phyloP scores from a whole-genome alignment of 345 rosid genomes.

The Syzygium aromaticum region DNA sequence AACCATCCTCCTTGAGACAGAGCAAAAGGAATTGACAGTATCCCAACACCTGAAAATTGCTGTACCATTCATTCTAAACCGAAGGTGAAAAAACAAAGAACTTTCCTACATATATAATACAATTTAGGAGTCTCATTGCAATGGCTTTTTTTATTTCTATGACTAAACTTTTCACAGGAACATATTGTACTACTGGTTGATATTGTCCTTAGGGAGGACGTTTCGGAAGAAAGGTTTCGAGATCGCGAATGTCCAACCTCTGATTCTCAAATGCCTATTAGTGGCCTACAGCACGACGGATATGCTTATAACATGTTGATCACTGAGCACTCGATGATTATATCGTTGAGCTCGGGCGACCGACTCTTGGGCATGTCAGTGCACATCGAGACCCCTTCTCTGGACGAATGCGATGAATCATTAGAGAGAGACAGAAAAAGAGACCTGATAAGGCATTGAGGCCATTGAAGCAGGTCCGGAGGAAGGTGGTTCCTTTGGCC shows the following conservation, averaged over 20 bases:
- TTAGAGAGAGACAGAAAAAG: background rate
- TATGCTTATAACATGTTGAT: background rate
- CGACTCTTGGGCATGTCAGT: too few relatives aligned
- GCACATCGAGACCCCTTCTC: too few relatives aligned
- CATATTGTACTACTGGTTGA: background rate
- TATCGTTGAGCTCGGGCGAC: too few relatives aligned
- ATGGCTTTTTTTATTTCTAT: background rate
- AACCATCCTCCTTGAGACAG: constrained; percentile 65
- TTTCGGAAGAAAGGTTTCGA: background rate
- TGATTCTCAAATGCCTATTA: background rate
- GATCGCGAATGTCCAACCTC: background rate
- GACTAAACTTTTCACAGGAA: background rate
- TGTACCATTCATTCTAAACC: background rate
- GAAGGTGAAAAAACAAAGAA: background rate
- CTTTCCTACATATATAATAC: background rate
- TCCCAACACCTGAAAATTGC: constrained; percentile 40
- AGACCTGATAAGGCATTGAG: constrained; percentile 56
- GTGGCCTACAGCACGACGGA: background rate
- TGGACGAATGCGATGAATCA: too few relatives aligned
- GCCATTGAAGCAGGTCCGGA: constrained; percentile 65
- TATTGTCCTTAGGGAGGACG: background rate
- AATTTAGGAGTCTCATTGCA: background rate
- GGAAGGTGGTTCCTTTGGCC: constrained; percentile 41
- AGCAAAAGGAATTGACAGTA: constrained; percentile 58
- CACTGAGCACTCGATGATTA: background rate